Evolutionary conservation across 2,329 filamentous ascomycete genomes (phyloP), one percentile per base, ranked within the genome.

Genomic region (Epichloe coenophiala): DNA sequence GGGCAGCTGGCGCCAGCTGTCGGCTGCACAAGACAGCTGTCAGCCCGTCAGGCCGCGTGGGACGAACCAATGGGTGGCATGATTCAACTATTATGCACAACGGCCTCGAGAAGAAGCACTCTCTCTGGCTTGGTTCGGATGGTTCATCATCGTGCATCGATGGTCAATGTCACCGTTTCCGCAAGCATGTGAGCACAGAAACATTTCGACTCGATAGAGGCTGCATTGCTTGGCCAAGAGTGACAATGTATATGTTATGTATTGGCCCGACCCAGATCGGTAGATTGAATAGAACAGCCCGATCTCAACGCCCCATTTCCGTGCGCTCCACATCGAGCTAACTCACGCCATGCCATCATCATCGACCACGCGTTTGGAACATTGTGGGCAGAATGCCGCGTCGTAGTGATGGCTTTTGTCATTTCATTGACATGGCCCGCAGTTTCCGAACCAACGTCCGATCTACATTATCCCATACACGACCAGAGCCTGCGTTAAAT

Each of bases 271-370:
- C 19, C n/a, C 15, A 6, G 33, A 31, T 49, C 31, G 40, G 19
- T 19, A 36, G 19, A 43, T 37, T 8, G 13, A 27, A 37, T 8
- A 31, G 2, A 13, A 31, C 19, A 13, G 33, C 7, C 47, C 63
- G 65, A 67, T 67, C 64, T 54, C 53, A 51, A 58, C 54, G 55
- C 17, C 50, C 50, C 54, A 44, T 57, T 53, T 64, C 65, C 56
- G 61, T 60, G 57, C 56, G 57, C 55, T 57, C 57, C 50, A 56
- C 55, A 67, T 67, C 65, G 64, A 55, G 50, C 49, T 45, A 53
- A 49, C 23, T 38, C 48, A 57, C 45, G 55, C 54, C 55, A 62
- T 60, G 55, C 50, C 58, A 58, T 60, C 58, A 57, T 54, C 58
- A 57, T 54, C 54, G 53, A 54, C 50, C 35, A 39, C 40, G 43